phyloP scores from a whole-genome alignment of 257 asterid genomes.

The Scutellaria baicalensis region DNA sequence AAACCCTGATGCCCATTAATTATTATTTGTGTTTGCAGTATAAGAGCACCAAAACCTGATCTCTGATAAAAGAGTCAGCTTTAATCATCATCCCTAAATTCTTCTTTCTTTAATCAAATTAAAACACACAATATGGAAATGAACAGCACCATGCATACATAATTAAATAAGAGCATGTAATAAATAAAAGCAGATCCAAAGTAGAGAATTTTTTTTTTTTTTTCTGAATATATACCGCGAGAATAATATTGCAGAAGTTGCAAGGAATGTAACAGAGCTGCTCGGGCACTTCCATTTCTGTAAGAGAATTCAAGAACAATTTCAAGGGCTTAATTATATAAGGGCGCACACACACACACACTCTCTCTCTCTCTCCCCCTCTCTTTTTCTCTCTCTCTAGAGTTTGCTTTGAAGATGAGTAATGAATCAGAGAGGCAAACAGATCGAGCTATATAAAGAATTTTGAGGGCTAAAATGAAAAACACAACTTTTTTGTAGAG shows the following conservation, averaged over 20 bases:
- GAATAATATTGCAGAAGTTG: slow-evolving; percentile 85
- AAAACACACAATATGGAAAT: not conserved
- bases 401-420: slow-evolving; percentile 23
- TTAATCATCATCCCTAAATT: slow-evolving; percentile 29
- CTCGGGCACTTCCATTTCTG: slow-evolving; percentile 46
- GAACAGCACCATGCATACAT: slow-evolving; percentile 14
- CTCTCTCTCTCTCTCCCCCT: slow-evolving; percentile 5
- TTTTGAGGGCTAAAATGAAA: slow-evolving; percentile 9
- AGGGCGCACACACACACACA: no score
- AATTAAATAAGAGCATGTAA: not conserved
- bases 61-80: slow-evolving; percentile 43
- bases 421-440: slow-evolving; percentile 21
- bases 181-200: slow-evolving; percentile 32
- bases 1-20: slow-evolving; percentile 10
- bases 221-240: slow-evolving; percentile 48
- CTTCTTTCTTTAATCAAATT: slow-evolving; percentile 8
- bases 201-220: slow-evolving; percentile 9
- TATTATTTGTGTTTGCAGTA: slow-evolving; percentile 18
- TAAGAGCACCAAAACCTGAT: slow-evolving; percentile 38
- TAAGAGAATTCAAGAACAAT: not conserved
- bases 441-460: slow-evolving; percentile 32
- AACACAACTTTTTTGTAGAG: not conserved
- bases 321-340: not conserved
- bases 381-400: slow-evolving; percentile 12
- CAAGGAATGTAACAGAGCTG: slow-evolving; percentile 89